phyloP scores from a whole-genome alignment of 768 basidiomycete genomes.

The Dioszegia hungarica region DNA sequence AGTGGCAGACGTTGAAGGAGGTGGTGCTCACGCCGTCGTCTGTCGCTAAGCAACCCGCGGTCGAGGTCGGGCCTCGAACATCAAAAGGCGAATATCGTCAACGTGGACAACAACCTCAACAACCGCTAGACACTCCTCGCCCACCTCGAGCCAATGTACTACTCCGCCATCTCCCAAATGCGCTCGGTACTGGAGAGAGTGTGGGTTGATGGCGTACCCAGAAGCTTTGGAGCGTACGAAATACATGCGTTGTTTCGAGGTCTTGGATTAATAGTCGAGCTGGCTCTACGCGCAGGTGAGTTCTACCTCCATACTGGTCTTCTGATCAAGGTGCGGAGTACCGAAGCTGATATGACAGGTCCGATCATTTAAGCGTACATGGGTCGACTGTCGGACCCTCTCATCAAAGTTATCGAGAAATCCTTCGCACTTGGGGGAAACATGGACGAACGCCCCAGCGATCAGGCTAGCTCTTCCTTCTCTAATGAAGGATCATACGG shows the following conservation, averaged over 20 bases:
- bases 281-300: constrained; percentile 30
- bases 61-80: neutral
- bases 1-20: neutral
- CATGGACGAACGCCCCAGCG: constrained; percentile 34
- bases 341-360: neutral
- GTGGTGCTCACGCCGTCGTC: too few species aligned
- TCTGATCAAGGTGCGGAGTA: neutral
- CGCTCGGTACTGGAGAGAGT: constrained; percentile 35
- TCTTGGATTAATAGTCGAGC: constrained; percentile 27
- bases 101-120: neutral
- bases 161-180: constrained; percentile 21
- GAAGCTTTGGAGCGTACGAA: constrained; percentile 39
- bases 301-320: too few species aligned
- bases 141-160: constrained; percentile 20
- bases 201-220: constrained; percentile 34
- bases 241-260: constrained; percentile 12
- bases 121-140: constrained; percentile 1
- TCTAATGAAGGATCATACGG: neutral
- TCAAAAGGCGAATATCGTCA: too few species aligned
- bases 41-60: too few species aligned
- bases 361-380: constrained; percentile 6
- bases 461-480: constrained; percentile 12
- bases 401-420: constrained; percentile 28
- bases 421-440: constrained; percentile 7
- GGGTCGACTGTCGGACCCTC: constrained; percentile 35